These are phyloP conservation scores for slime mould (Dictyostelium discoideum) DNA, from an alignment of 78 protist species.

Conservation along the genomic window DNA sequence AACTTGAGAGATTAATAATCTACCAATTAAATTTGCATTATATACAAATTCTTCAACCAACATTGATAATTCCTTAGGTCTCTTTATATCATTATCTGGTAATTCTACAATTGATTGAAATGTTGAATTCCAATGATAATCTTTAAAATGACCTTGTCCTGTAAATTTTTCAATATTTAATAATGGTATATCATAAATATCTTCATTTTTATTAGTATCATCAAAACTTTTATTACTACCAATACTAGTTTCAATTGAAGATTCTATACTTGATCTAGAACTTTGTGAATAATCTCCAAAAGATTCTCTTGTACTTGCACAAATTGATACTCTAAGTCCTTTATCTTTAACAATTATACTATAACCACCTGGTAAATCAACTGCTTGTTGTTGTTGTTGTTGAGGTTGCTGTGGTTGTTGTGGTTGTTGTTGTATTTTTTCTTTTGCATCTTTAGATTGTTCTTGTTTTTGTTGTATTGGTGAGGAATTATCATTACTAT, in stretches of 20 bases:
- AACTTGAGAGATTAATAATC: conserved; percentile 76
- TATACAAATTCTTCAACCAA: conserved; percentile 65
- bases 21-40: conserved; percentile 76
- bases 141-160: background rate
- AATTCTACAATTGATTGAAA: conserved; percentile 15
- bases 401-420: background rate
- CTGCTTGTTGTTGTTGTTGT: background rate
- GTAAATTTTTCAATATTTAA: background rate
- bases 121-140: conserved; percentile 37
- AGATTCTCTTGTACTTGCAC: background rate
- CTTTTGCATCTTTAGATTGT: background rate
- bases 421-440: background rate
- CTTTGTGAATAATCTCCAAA: background rate
- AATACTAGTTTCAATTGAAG: background rate
- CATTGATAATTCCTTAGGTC: conserved; percentile 21
- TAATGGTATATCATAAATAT: background rate
- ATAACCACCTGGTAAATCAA: background rate
- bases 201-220: background rate
- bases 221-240: background rate
- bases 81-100: background rate
- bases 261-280: background rate
- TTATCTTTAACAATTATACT: background rate
- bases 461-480: background rate
- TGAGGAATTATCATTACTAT: background rate
- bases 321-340: background rate